Conservation (phyloP, 2,329 filamentous ascomycete genomes). For the Colletotrichum siamense region DNA sequence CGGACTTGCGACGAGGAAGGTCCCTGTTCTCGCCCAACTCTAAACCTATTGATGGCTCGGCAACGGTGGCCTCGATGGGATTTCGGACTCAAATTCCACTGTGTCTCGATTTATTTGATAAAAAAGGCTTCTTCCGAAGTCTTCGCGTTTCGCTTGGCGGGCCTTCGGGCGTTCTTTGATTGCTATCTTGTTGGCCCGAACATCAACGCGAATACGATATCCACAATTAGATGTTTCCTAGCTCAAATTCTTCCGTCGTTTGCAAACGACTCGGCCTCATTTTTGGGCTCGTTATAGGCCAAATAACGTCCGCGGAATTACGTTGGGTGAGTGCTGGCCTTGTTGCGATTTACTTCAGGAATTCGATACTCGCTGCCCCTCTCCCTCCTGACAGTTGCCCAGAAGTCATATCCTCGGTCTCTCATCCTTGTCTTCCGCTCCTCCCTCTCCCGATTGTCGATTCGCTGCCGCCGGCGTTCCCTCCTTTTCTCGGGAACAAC, state of each 20-base stretch:
- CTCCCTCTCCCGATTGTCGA: slow-evolving; percentile 2
- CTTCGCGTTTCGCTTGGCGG: neutral
- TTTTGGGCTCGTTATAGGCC: neutral
- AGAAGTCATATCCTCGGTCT: slow-evolving; percentile 45
- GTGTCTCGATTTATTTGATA: neutral
- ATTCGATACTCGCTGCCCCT: slow-evolving; percentile 44
- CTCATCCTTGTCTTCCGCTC: slow-evolving; percentile 20
- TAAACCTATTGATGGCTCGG: neutral
- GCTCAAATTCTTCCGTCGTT: neutral
- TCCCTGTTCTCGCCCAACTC: neutral
- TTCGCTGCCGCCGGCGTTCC: slow-evolving; percentile 24
- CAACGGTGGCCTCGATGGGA: neutral
- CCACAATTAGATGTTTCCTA: neutral
- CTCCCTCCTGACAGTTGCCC: slow-evolving; percentile 43
- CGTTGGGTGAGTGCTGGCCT: neutral
- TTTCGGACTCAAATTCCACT: neutral
- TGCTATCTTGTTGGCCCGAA: neutral
- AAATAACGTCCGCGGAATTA: neutral
- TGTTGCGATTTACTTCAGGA: slow-evolving; percentile 41
- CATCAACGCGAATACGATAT: neutral
- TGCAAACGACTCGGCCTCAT: neutral
- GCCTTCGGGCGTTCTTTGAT: neutral
- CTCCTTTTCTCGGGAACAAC: neutral
- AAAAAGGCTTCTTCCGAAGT: neutral
- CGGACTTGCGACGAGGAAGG: neutral